Percentiles rank a stretch among this genome's conserved stretches.
Evolutionary conservation across 345 rosid species (phyloP).

Genomic region (Iberis pinnata): DNA sequence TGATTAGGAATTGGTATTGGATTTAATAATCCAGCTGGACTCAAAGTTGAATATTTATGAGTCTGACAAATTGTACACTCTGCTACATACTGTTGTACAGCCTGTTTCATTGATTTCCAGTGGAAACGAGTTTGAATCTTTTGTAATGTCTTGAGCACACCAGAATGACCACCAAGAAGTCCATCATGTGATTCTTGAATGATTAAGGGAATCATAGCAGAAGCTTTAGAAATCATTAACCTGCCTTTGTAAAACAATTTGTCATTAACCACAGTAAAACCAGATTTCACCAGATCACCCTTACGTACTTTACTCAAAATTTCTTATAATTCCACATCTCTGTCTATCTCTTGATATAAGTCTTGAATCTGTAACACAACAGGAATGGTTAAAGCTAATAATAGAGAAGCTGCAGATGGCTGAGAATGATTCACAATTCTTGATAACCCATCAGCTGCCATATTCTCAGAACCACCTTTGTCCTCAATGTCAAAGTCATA

Average conservation of each 20-base stretch:
- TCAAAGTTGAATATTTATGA: background rate
- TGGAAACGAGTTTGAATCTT: background rate
- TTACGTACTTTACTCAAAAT: background rate
- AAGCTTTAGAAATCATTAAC: background rate
- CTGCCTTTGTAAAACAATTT: accelerated
- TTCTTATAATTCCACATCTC: background rate
- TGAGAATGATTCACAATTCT: background rate
- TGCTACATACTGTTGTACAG: background rate
- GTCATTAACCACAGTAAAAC: background rate
- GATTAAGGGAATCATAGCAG: accelerated
- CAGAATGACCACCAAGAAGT: background rate
- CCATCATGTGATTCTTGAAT: background rate
- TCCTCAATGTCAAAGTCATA: background rate
- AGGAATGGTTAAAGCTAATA: background rate
- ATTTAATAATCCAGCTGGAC: background rate
- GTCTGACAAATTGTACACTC: background rate
- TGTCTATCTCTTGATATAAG: background rate
- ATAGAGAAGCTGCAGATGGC: background rate
- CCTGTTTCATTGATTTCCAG: background rate
- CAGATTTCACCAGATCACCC: background rate
- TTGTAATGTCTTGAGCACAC: background rate
- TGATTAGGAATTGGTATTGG: background rate
- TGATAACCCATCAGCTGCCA: background rate
- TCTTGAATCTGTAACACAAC: background rate
- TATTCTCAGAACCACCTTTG: too few species aligned